Evolutionary conservation across 2,329 filamentous ascomycete genomes (phyloP), one percentile per base, ranked within the genome.

Genomic region (Aureobasidium sp.): DNA sequence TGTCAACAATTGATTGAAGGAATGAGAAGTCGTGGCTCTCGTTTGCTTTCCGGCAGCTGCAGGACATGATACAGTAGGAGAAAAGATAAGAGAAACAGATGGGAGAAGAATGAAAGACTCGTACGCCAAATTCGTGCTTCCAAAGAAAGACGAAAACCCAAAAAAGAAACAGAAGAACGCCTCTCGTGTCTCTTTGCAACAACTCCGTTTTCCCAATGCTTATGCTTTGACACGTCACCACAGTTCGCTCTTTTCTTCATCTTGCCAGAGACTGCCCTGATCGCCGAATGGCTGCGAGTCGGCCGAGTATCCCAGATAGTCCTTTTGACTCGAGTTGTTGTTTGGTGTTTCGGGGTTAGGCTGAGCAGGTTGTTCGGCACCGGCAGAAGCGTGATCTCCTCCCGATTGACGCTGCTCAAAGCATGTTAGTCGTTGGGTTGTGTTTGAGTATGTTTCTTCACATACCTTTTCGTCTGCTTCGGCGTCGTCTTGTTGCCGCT

Each of bases 271-370:
- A 17, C 64, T 62, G 31, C 65, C 49, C 37, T 67, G 64, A 5
- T 67, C 67, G 7, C 51, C 51, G 61, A 68, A 68, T 6, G 62
- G 60, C 60, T 65, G 64, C 59, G 66, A 61, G 46, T 68, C 65
- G 51, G 69, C 68, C 15, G 66, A 64, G 57, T 71, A 69, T 15
- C 70, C 71, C 53, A 73, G 58, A 63, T 73, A 73, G 43, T 72
- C 69, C 55, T 47, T 58, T 51, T 61, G 61, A 17, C 59, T 58
- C 42, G 53, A 46, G 13, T 60, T 42, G 25, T 35, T 49, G 33
- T 31, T 59, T 2, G 53, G 29, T 27, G 25, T 45, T 19, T 31
- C 50, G 9, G 15, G 35, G 11, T 15, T 6, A 7, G 27, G 15
- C 25, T 40, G 57, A 33, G 17, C 10, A 15, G 27, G 27, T 19